phyloP scores from a whole-genome alignment of 163 green algal genomes.

The Scenedesmus sp. region DNA sequence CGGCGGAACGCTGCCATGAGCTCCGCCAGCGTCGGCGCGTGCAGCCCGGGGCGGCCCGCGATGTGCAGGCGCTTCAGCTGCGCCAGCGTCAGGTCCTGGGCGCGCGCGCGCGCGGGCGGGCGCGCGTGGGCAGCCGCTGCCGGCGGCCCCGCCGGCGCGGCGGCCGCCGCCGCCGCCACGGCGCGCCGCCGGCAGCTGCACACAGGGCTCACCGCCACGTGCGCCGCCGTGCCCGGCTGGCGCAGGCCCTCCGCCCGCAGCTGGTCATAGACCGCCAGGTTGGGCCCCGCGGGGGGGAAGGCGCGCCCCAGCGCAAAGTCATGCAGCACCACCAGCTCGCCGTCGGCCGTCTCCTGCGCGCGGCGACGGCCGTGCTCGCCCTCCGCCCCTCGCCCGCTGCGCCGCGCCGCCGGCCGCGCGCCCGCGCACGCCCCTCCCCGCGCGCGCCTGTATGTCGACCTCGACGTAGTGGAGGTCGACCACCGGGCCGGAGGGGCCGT shows the following conservation, averaged over 20 bases:
- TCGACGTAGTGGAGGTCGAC: conserved; percentile 33
- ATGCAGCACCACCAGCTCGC: conserved; percentile 35
- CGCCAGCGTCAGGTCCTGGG: conserved; percentile 16
- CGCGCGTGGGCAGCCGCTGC: not conserved
- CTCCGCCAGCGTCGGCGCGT: conserved; percentile 16
- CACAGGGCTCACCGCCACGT: too few species aligned
- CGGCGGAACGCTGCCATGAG: conserved; percentile 20
- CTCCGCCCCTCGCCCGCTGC: not conserved
- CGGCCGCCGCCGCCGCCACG: too few species aligned
- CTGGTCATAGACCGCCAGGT: conserved; percentile 14
- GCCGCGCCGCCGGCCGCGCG: too few species aligned
- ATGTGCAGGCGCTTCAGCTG: conserved; percentile 28
- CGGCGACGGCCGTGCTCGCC: not conserved
- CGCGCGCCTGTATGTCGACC: conserved; percentile 21
- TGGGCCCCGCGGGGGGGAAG: conserved; percentile 13
- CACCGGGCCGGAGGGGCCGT: conserved; percentile 19
- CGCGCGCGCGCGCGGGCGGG: too few species aligned
- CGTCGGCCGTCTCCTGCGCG: conserved; percentile 32
- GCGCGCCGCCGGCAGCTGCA: not conserved
- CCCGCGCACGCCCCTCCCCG: too few species aligned
- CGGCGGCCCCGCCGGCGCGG: too few species aligned
- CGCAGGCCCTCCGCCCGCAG: not conserved
- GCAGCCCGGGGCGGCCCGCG: conserved; percentile 5
- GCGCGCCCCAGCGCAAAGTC: not conserved
- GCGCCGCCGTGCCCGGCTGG: too few species aligned